phyloP scores from a whole-genome alignment of 108 stramenopile genomes.

The Chaetoceros muelleri region DNA sequence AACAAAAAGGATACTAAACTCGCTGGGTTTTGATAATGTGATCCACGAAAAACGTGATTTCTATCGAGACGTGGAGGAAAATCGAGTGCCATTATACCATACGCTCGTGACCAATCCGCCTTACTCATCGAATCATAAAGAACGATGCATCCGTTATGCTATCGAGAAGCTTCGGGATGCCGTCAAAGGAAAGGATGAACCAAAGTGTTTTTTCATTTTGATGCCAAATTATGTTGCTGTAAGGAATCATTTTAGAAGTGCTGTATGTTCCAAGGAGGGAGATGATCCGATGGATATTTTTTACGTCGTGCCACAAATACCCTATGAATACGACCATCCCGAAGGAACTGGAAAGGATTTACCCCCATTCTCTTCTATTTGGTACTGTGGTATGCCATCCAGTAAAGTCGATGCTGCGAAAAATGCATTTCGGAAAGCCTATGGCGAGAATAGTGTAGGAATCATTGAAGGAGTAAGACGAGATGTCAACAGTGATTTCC shows the following conservation, averaged over 20 bases:
- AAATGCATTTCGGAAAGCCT: constrained; percentile 14
- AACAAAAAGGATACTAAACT: constrained; percentile 17
- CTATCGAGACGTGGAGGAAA: constrained; percentile 54
- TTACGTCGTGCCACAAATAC: constrained; percentile 44
- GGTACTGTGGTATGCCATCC: constrained; percentile 66
- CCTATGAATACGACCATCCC: constrained; percentile 77
- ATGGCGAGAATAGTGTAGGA: constrained; percentile 5
- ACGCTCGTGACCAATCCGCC: constrained; percentile 88
- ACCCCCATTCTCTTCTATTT: constrained; percentile 67
- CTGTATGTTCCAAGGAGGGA: not conserved
- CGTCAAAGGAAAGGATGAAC: constrained; percentile 1
- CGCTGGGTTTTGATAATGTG: constrained; percentile 40
- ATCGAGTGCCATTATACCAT: constrained; percentile 48
- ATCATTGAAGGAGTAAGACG: too few relatives aligned
- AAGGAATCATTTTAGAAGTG: constrained; percentile 47
- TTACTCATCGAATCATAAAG: constrained; percentile 81
- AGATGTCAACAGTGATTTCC: constrained; percentile 10
- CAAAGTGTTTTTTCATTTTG: constrained; percentile 62
- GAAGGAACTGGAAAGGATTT: constrained; percentile 72
- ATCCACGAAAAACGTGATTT: constrained; percentile 75
- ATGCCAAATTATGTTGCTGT: constrained; percentile 84
- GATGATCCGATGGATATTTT: constrained; percentile 34
- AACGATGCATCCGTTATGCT: constrained; percentile 60
- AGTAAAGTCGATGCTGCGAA: constrained; percentile 6
- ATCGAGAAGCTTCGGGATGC: constrained; percentile 13